Evolutionary conservation across 108 stramenopile species (phyloP).

Genomic region (Chaetoceros tenuissimus): DNA sequence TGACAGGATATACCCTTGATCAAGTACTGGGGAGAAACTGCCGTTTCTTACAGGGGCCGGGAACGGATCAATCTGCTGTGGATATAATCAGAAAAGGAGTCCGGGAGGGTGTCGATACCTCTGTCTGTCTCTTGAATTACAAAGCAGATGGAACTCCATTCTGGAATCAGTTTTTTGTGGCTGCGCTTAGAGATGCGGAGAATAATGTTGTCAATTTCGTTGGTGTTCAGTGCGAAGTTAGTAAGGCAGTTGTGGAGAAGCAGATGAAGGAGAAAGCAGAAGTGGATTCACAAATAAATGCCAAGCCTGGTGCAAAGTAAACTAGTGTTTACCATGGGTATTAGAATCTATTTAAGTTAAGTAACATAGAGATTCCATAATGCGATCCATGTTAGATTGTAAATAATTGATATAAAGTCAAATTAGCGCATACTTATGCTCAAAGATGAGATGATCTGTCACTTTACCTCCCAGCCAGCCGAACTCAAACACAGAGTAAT

Average conservation of each 20-base stretch:
- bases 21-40: slow-evolving; percentile 96
- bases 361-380: slow-evolving; percentile 1
- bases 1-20: slow-evolving; percentile 92
- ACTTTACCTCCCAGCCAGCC: too few species aligned
- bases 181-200: slow-evolving; percentile 88
- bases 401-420: too few species aligned
- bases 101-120: slow-evolving; percentile 76
- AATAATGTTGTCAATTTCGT: slow-evolving; percentile 95
- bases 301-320: too few species aligned
- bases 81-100: slow-evolving; percentile 84
- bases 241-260: slow-evolving; percentile 84
- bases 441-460: too few species aligned
- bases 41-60: slow-evolving; percentile 95
- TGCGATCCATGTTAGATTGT: too few species aligned
- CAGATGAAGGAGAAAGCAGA: slow-evolving; percentile 45
- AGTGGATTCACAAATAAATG: too few species aligned
- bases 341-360: slow-evolving; percentile 1
- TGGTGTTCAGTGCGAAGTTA: slow-evolving; percentile 92
- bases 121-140: slow-evolving; percentile 87
- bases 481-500: too few species aligned
- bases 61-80: slow-evolving; percentile 80
- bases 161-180: slow-evolving; percentile 98
- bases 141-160: slow-evolving; percentile 93
- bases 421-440: too few species aligned
- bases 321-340: too few species aligned